Evolutionary conservation across 768 basidiomycete genomes (phyloP), one percentile per base, ranked within the genome.

Genomic region (Vararia minispora): DNA sequence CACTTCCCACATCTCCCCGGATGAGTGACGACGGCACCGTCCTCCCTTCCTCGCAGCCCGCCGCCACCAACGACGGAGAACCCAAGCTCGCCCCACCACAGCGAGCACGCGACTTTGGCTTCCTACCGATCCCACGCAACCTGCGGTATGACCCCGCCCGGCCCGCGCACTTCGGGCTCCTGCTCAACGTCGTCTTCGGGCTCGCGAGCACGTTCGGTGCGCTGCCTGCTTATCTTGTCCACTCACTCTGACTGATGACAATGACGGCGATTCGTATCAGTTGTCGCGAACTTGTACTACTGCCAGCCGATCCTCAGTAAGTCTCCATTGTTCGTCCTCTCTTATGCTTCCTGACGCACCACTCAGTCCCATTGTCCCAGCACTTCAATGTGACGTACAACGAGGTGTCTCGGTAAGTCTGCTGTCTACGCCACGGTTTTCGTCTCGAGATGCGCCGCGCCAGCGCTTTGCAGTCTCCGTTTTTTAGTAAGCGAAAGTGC

Each of bases 271-370:
- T 10, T 8, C n/a, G 37, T 7, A 27, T 17, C 40, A 80, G 79
- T 61, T 29, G 76, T 76, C 11, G 70, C 75, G n/a, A 89, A 89
- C 51, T 53, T 89, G 35, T 89, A 87, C 52, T 90, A 88, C 46
- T 81, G 77, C 43, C 83, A 85, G 60, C 86, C 86, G 1, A 54
- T 89, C 48, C 58, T 88, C 9, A 82, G 84, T 74, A 55, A 45
- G 67, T n/a, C n/a, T n/a, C n/a, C n/a, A n/a, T n/a, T n/a, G n/a
- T n/a, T n/a, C n/a, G n/a, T n/a, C n/a, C n/a, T 26, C 17, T 33
- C 20, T 8, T 18, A 26, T 20, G 35, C 28, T 13, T 6, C 6
- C 4, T 28, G 14, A 37, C 5, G n/a, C n/a, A 17, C 6, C 50
- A 0, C 45, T 57, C 30, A 61, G 62, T 2, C 65, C 72, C 34